Evolutionary conservation across 306 rosid genomes (phyloP).

Genomic region (Acacia acuminata): DNA sequence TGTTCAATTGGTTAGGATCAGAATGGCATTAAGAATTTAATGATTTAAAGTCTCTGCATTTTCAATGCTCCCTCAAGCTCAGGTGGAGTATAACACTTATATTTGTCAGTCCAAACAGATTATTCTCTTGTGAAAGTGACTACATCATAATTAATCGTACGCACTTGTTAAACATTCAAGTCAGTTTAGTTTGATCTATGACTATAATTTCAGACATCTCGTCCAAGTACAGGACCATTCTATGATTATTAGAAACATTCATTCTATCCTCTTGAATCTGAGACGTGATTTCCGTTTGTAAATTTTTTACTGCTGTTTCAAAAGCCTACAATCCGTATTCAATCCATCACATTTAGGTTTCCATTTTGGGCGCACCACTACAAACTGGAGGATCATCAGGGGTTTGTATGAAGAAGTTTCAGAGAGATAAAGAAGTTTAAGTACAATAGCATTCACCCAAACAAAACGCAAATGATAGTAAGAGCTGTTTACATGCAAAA

Average conservation of each 20-base stretch:
- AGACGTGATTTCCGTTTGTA: neutral
- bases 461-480: slow-evolving; percentile 1
- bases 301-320: neutral
- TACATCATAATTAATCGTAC: neutral
- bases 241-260: slow-evolving; percentile 1
- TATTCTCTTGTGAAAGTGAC: too few species aligned
- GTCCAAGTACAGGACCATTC: neutral
- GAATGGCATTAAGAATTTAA: slow-evolving; percentile 1
- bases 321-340: slow-evolving; percentile 6
- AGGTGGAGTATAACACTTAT: neutral
- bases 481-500: neutral
- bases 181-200: slow-evolving; percentile 25
- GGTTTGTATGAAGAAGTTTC: slow-evolving; percentile 1
- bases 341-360: slow-evolving; percentile 15
- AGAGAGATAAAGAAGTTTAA: slow-evolving; percentile 13
- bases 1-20: slow-evolving; percentile 29
- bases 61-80: slow-evolving; percentile 14
- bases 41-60: neutral
- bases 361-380: slow-evolving; percentile 20
- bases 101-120: too few species aligned
- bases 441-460: neutral
- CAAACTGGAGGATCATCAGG: slow-evolving; percentile 8
- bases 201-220: neutral
- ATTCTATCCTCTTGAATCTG: neutral
- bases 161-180: neutral